Evolutionary conservation across 495 filamentous ascomycete genomes (phyloP), one percentile per base, ranked within the genome.

Genomic region (Daldinia grandis): DNA sequence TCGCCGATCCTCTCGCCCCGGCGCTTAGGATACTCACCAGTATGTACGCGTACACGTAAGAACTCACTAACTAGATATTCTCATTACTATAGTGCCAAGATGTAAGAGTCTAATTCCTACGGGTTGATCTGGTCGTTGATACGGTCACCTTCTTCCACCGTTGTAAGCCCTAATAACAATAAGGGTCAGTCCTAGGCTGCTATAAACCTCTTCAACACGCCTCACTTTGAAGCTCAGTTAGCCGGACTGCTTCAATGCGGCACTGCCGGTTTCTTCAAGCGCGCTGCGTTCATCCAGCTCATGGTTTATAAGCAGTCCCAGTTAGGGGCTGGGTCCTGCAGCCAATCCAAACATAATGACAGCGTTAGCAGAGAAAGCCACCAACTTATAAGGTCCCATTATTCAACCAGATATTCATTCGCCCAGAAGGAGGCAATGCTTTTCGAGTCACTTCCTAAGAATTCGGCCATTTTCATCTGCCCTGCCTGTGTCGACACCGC

Each of bases 341-440:
- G 42, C n/a, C 35, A 40, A 24, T 66, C 54, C 51, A 37, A 67
- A 37, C 31, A 54, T 44, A 64, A 63, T 30, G 14, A 19, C 61
- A 50, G 62, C 49, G 42, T 62, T 9, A 17, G 44, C 19, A 37
- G 15, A 28, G n/a, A 31, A 60, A 55, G 33, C 31, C n/a, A 56
- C 15, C 31, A 5, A 8, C 51, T 25, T 28, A 3, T 21, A 38
- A 28, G 15, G 40, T 25, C 55, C 56, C 35, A 44, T 74, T 57
- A 77, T 35, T 77, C 73, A 14, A 76, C 65, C 30, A 75, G 44
- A 72, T 73, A 78, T 71, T 86, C 84, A 24, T 81, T 65, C n/a
- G 64, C 60, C 83, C 82, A 87, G 76, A 88, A 89, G 10, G 72
- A 74, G 24, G 81, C 69, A 27, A 85, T 71, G 21, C 62, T 56